Base-by-base conservation (phyloP, 768 basidiomycete species). In the Dioszegia aurantiaca region DNA sequence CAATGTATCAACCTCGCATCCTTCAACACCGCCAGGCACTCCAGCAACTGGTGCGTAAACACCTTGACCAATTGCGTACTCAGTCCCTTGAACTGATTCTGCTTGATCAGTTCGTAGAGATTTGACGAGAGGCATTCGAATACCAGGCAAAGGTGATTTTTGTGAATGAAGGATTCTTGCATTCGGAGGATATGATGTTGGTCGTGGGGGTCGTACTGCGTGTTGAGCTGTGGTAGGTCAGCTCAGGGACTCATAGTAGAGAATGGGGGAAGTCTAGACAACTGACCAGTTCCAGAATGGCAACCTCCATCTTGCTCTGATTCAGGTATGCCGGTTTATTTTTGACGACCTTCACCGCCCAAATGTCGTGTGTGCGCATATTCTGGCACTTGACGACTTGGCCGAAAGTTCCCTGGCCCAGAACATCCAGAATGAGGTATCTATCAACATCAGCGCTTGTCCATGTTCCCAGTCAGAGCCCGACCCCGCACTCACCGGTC, bases 361-460 rank as follows among this genome's bases (percentile, higher is more conserved):
- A 91, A 55, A 98, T 90, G 75, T 97, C 94, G 77, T 98, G 92
- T 28, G 90, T 95, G 80, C 93, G 91, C 87, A 97, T 93, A 75
- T 99, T 98, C 77, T 98, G 95, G 74, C 95, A 99, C 77, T 99
- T 99, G 68, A 98, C 95, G 30, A 99, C 95, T 77, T 99, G 95
- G 9, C 95, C 95, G 68, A 99, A 99, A 1, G 95, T 99, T 23
- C 95, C 95, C 77, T 99, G 95, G 6, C 95, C 95, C 37, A 99
- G 84, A 60, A 99, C 90, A 77, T 99, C 95, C 45, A 99, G 85
- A 70, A 99, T 98, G 63, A 98, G 81, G 77, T 97, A 99, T 76
- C 90, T 92, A 75, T 8, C 19, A 24, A 24, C 23, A 37, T 63
- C 59, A 62, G 60, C 58, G 67, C 42, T 11, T 24, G 27, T 21